Conservation (phyloP, 345 rosid species). For the Nephelium lappaceum region DNA sequence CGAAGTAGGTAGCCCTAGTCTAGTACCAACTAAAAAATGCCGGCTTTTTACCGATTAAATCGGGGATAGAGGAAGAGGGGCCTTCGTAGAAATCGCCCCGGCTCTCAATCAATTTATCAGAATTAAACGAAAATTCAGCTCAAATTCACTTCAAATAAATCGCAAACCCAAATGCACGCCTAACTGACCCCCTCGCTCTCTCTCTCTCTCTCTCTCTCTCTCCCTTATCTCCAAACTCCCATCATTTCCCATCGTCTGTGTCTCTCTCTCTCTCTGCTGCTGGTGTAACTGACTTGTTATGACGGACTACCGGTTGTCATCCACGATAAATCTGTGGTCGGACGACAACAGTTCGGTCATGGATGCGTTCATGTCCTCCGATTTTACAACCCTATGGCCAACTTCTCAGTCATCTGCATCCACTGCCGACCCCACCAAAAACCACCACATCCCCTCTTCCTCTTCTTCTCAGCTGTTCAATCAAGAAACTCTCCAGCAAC, state of each 20-base stretch:
- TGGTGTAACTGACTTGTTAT: constrained; percentile 22
- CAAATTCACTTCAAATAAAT: constrained; percentile 44
- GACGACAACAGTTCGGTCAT: constrained; percentile 86
- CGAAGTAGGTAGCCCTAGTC: background rate
- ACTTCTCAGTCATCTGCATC: constrained; percentile 49
- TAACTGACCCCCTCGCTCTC: constrained; percentile 13
- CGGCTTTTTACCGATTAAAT: constrained; percentile 36
- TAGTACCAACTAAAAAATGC: constrained; percentile 3
- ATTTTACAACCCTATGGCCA: constrained; percentile 74
- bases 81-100: constrained; percentile 32
- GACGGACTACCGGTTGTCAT: constrained; percentile 52
- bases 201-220: constrained; percentile 1
- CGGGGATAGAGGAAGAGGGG: constrained; percentile 15
- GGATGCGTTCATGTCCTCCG: constrained; percentile 96
- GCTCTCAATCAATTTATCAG: background rate
- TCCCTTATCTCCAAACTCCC: background rate
- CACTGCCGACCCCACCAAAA: constrained; percentile 20
- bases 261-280: background rate
- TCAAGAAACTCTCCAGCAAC: constrained; percentile 82
- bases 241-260: background rate
- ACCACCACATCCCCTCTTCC: constrained; percentile 1
- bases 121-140: constrained; percentile 26
- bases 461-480: constrained; percentile 42
- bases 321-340: constrained; percentile 80
- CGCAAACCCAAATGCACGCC: constrained; percentile 39